Evolutionary conservation across 257 asterid genomes (phyloP).

Genomic region (Solanum tarijense): DNA sequence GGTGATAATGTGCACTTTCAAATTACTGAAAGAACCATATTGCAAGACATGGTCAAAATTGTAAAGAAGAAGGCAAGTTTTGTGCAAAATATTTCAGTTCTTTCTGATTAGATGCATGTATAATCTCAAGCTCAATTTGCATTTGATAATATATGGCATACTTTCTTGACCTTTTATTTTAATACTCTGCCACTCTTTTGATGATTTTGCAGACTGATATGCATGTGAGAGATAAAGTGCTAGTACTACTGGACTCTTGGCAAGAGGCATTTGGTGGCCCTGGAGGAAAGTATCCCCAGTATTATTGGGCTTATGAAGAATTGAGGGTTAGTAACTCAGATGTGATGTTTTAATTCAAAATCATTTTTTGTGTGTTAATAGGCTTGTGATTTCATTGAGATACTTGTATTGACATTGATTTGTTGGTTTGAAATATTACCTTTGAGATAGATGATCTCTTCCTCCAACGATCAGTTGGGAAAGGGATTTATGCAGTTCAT

Average conservation of each 20-base stretch:
- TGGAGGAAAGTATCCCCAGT: conserved; percentile 82
- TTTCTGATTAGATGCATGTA: background rate
- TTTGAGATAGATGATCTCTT: background rate
- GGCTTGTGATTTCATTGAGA: background rate
- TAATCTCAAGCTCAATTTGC: background rate
- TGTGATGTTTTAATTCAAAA: background rate
- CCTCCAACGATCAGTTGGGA: background rate
- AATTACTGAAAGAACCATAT: conserved; percentile 73
- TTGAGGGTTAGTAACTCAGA: conserved; percentile 43
- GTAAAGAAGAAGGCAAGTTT: conserved; percentile 71
- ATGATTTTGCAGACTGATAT: conserved; percentile 64
- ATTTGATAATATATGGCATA: background rate
- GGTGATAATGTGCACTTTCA: conserved; percentile 87
- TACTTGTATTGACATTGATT: background rate
- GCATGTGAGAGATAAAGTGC: conserved; percentile 68
- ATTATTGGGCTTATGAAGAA: conserved; percentile 80
- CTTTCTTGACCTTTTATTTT: background rate
- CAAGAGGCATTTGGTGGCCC: conserved; percentile 88
- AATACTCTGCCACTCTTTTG: background rate
- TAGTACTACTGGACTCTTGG: conserved; percentile 76
- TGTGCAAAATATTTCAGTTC: background rate
- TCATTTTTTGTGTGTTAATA: background rate
- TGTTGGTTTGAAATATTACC: background rate
- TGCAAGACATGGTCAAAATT: conserved; percentile 86
- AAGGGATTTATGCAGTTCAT: background rate